These are phyloP conservation scores for Isabelozyma gotoi DNA, from an alignment of 805 yeast species.

Conservation along the genomic window DNA sequence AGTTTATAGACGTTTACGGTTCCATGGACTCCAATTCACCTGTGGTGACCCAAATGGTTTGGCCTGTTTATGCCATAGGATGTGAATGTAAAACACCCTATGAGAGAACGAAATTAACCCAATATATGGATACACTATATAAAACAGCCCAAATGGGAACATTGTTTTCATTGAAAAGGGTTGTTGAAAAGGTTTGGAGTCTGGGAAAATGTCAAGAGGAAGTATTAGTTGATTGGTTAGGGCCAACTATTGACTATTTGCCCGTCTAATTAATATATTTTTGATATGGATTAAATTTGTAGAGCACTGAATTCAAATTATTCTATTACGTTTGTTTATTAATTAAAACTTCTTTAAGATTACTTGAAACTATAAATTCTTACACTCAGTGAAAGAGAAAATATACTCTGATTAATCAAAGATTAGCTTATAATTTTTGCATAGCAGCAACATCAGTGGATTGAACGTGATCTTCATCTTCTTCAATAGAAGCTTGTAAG, in stretches of 20 bases:
- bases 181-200: constrained; percentile 49
- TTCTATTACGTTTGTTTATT: neutral
- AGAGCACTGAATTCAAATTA: neutral
- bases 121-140: constrained; percentile 43
- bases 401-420: neutral
- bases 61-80: constrained; percentile 57
- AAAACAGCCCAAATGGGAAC: constrained; percentile 57
- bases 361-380: neutral
- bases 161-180: constrained; percentile 38
- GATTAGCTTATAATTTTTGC: constrained; percentile 88
- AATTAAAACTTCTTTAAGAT: neutral
- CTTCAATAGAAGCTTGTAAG: constrained; percentile 74
- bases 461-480: constrained; percentile 99
- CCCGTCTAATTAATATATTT: constrained; percentile 25
- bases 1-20: constrained; percentile 48
- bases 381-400: neutral
- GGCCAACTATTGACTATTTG: constrained; percentile 50
- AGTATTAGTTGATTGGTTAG: constrained; percentile 48
- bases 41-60: constrained; percentile 58
- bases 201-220: constrained; percentile 43
- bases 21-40: constrained; percentile 48
- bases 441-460: constrained; percentile 98
- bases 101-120: constrained; percentile 27
- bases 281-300: neutral
- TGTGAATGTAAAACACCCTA: constrained; percentile 37